Evolutionary conservation across 1,284 basidiomycete species (phyloP), one percentile per base, ranked within the genome.

Genomic region (Cutaneotrichosporon sp.): DNA sequence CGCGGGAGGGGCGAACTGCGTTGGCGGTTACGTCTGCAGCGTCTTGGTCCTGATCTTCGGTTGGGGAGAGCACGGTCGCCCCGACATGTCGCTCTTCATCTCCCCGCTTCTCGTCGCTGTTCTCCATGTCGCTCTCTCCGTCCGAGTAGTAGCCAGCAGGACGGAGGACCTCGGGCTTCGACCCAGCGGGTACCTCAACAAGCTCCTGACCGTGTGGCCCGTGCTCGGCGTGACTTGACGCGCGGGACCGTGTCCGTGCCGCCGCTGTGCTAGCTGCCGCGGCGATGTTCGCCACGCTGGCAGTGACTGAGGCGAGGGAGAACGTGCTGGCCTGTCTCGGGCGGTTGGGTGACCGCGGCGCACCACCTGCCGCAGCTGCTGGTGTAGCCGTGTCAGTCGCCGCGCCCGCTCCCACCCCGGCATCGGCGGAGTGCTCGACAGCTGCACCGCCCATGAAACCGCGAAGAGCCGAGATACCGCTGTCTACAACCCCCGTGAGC

Each of bases 401-500:
- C 9, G 10, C 29, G 29, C 29, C 41, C n/a, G n/a, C n/a, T n/a
- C n/a, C n/a, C n/a, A n/a, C n/a, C n/a, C n/a, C n/a, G n/a, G n/a
- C n/a, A n/a, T n/a, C n/a, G n/a, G n/a, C n/a, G 11, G 44, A 22
- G 9, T 16, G 4, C 29, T 22, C 16, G 19, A 33, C 44, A 5
- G 20, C 31, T 14, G 26, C 10, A 20, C 25, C 9, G 11, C n/a
- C 17, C 27, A 76, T 72, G 17, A 92, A 76, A 0, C 87, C 84
- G 16, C 86, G 81, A 3, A 91, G 77, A 41, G 90, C 86, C 10
- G 83, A 11, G 82, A 88, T 44, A 2, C 42, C 42, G 1, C 87
- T 83, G 66, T 91, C 90, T 46, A 92, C 85, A 33, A 92, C 89
- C 19, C 88, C 89, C 1, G 80, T 84, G 48, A 91, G 54, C 39